Percentiles rank a stretch among this genome's conserved stretches.
phyloP scores from a whole-genome alignment of 1,284 basidiomycete genomes.

The Sporisorium iseilematis-ciliati region DNA sequence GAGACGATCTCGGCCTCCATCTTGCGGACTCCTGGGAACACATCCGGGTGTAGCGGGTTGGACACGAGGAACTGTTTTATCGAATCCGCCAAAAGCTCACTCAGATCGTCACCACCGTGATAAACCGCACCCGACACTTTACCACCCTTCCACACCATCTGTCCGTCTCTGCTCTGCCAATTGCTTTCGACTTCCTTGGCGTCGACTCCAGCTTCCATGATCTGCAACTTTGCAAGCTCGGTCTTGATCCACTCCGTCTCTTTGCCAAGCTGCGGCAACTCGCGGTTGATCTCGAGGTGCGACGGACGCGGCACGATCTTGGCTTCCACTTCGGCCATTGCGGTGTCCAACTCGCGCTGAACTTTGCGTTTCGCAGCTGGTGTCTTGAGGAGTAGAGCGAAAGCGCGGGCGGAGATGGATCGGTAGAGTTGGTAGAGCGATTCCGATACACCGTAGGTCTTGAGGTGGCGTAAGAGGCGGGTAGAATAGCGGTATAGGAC shows the following conservation, averaged over 20 bases:
- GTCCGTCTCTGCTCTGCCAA: slow-evolving; percentile 55
- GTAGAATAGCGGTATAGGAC: slow-evolving; percentile 52
- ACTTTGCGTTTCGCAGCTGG: slow-evolving; percentile 63
- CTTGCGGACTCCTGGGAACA: slow-evolving; percentile 92
- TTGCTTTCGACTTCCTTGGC: slow-evolving; percentile 27
- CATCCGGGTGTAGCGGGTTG: slow-evolving; percentile 94
- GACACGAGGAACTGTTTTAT: slow-evolving; percentile 70
- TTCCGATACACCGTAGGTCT: slow-evolving; percentile 58
- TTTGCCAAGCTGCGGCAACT: slow-evolving; percentile 60
- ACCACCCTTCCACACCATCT: slow-evolving; percentile 63
- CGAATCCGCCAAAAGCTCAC: slow-evolving; percentile 57
- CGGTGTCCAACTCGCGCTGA: slow-evolving; percentile 59
- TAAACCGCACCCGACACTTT: slow-evolving; percentile 69
- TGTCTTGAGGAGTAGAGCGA: slow-evolving; percentile 58
- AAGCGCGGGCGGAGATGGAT: slow-evolving; percentile 37
- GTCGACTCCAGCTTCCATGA: slow-evolving; percentile 54
- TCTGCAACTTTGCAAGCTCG: slow-evolving; percentile 60
- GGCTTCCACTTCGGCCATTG: slow-evolving; percentile 59
- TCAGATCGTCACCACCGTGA: slow-evolving; percentile 67
- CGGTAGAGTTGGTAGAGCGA: slow-evolving; percentile 59
- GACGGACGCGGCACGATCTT: slow-evolving; percentile 60
- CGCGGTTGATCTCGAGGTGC: slow-evolving; percentile 42
- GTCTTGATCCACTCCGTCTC: slow-evolving; percentile 57
- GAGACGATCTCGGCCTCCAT: slow-evolving; percentile 97
- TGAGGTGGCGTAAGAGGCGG: slow-evolving; percentile 55